Base-by-base conservation (phyloP, 306 rosid genomes). In the Quercus agrifolia region DNA sequence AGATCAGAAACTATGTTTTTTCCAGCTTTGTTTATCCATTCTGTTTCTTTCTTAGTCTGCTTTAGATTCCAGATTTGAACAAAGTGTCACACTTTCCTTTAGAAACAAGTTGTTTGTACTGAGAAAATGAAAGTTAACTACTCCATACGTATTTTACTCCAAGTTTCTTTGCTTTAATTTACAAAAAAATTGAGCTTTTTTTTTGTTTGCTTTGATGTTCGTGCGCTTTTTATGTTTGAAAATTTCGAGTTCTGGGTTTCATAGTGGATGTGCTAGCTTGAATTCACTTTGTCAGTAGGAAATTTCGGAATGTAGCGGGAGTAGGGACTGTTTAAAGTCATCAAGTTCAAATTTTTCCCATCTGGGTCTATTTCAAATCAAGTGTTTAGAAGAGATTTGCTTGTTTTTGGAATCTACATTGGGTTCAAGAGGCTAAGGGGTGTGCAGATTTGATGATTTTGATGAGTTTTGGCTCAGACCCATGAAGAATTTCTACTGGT, bases 401-500 rank as follows among this genome's bases (percentile, higher is more conserved):
- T 33, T 20, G 23, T 63, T 74, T 52, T 61, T 82, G 84, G 87
- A 56, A 84, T 82, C 86, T 74, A 75, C 82, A 74, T 77, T 80
- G 74, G 17, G 51, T 82, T 57, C 44, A 20, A 74, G 21, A 77
- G 19, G 56, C 12, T 74, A 44, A 56, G 28, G 30, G 20, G 69
- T n/a, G 62, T 61, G 70, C 64, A 84, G 83, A 35, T 61, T 84
- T 79, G 81, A 84, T 82, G 93, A 81, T 84, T 76, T 80, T 85
- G 62, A 73, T 72, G 78, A 85, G 79, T 70, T 73, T 52, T 72
- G 54, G 76, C n/a, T 58, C 81, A 21, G 77, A 71, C 70, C 82
- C 82, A 87, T 91, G 97, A 90, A 89, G 93, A 93, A 84, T 71
- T 77, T 88, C 21, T 56, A 73, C 80, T 89, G 93, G 90, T 82